Evolutionary conservation across 2,329 filamentous ascomycete genomes (phyloP), one percentile per base, ranked within the genome.

Genomic region (Fusarium oligoseptatum): DNA sequence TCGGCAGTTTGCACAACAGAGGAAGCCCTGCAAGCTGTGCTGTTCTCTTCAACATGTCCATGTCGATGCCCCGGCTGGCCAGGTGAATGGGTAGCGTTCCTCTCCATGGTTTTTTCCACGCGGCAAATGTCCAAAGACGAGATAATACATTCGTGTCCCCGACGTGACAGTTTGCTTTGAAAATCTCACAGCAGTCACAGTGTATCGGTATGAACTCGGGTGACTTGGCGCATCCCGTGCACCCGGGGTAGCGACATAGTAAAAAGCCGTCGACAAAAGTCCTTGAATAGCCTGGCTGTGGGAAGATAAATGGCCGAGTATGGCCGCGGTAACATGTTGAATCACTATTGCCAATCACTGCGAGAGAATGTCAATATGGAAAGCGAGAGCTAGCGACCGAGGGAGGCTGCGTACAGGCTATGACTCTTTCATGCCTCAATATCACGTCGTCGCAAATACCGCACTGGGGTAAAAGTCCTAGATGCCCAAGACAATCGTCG

Each of bases 381-480:
- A 45, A 37, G n/a, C n/a, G 27, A 43, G 39, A n/a, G n/a, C n/a
- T n/a, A n/a, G n/a, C n/a, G n/a, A n/a, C n/a, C n/a, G n/a, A n/a
- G n/a, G n/a, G 7, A 29, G 27, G 27, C 22, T 50, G 7, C 39
- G 15, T 61, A 61, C 58, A 22, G 20, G 37, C 58, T 34, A 61
- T 61, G n/a, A 48, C 58, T 4, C 58, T 45, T 22, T 61, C 58
- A 61, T 61, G 58, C 24, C 58, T 34, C 8, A 45, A 48, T 27
- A 61, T 61, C 27, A 10, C 27, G 24, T 61, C 58, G 10, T 22
- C 58, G 17, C 41, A 61, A 27, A 61, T 34, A 1, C 58, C 58
- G 20, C 58, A 61, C 12, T 60, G 57, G 14, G 57, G 17, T 14
- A 29, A 60, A 27, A 60, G 57, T 9, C 57, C 57, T 17, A 60